A percentile compares a stretch with the other conserved stretches of the same genome.
phyloP scores from a whole-genome alignment of 2,329 filamentous ascomycete genomes.

The Rachicladosporium sp. region DNA sequence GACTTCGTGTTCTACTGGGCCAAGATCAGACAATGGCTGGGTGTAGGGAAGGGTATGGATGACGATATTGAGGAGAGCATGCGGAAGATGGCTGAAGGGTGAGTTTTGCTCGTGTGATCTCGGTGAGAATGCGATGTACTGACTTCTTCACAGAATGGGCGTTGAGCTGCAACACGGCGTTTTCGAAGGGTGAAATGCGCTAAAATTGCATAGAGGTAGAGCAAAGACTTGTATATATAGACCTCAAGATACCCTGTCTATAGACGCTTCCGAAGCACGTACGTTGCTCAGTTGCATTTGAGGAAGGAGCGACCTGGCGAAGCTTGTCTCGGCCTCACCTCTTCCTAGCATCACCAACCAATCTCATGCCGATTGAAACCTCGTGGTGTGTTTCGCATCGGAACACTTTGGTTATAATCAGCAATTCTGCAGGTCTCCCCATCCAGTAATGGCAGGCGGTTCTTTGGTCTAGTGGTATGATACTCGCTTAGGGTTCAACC shows the following conservation, averaged over 20 bases:
- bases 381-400: too few species aligned
- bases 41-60: conserved; percentile 75
- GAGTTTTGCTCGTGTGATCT: conserved; percentile 7
- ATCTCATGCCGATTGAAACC: too few species aligned
- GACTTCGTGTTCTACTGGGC: conserved; percentile 77
- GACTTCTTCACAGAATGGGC: conserved; percentile 52
- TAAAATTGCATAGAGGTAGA: not conserved
- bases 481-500: too few species aligned
- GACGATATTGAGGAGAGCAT: conserved; percentile 84
- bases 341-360: too few species aligned
- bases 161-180: conserved; percentile 79
- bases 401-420: too few species aligned
- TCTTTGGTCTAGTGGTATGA: too few species aligned
- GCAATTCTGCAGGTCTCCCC: too few species aligned
- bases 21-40: conserved; percentile 64
- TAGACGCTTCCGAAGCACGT: too few species aligned
- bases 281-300: too few species aligned
- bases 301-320: too few species aligned
- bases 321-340: too few species aligned
- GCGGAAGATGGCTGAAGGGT: conserved; percentile 63
- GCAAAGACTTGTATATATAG: conserved; percentile 1
- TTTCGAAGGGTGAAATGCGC: conserved; percentile 57
- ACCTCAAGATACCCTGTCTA: not conserved
- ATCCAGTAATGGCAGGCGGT: too few species aligned
- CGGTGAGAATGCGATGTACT: not conserved